Base-by-base conservation (phyloP, 768 basidiomycete genomes). In the Myochromella boudieri region DNA sequence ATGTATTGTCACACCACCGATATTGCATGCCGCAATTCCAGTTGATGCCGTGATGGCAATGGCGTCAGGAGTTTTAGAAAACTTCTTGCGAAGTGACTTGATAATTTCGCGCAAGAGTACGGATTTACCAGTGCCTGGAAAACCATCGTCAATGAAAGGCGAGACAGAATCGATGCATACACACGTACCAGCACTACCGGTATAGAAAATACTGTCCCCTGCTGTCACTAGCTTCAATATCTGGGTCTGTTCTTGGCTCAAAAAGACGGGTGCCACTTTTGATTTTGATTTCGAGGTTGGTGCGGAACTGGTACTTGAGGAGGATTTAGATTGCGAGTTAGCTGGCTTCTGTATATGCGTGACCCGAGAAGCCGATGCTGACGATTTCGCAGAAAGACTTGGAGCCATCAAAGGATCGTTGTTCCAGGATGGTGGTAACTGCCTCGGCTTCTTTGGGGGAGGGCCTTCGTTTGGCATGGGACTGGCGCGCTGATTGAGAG, bases 11-110 rank as follows among this genome's bases (percentile, higher is more conserved):
- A 90, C 81, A 31, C 97, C 95, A 8, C 95, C 95, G 40, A 99
- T 94, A 56, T 99, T 97, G 65, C 94, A 97, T 4, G 95, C 95
- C 6, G 95, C 95, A 56, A 98, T 97, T 34, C 88, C 88, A 86
- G 51, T 39, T 11, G 93, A 93, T 7, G 97, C 97, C 3, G 95
- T 97, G 48, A 99, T 82, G 9, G 93, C 95, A 17, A 98, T 81
- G 0, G 86, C 85, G 62, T 95, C 91, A 0, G 70, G 64, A 1
- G 71, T 61, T 44, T 70, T 85, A 9, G 51, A 46, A 59, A 77
- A 66, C 53, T 74, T 82, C 58, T 73, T 81, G 37, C 73, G 77
- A 42, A 99, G 71, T 1, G 75, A 68, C 56, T 80, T 78, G 63
- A 97, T 97, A 38, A 97, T 95, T 65, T 95, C 91, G 12, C 94